A percentile compares a stretch with the other conserved stretches of the same genome.
These are phyloP conservation scores for Talaromyces sp. DNA, from an alignment of 2,329 filamentous ascomycete species.

Conservation along the genomic window DNA sequence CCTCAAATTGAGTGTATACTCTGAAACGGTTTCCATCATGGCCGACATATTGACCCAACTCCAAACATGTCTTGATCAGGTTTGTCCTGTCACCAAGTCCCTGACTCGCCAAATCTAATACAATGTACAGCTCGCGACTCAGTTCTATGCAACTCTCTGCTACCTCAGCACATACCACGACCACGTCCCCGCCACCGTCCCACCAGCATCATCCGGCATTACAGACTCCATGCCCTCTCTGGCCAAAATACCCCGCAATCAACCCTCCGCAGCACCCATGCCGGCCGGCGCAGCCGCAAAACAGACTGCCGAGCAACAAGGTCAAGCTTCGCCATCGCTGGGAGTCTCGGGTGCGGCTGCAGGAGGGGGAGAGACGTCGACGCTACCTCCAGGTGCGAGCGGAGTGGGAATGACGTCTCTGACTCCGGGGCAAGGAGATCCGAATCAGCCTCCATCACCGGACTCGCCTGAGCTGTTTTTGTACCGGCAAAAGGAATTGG, in stretches of 20 bases:
- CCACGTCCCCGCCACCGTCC: constrained; percentile 38
- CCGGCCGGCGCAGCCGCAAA: constrained; percentile 23
- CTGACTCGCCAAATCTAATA: not conserved
- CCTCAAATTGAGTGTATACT: not conserved
- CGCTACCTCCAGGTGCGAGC: constrained; percentile 19
- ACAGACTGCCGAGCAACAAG: constrained; percentile 21
- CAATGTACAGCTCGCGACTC: constrained; percentile 42
- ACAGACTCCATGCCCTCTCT: constrained; percentile 35
- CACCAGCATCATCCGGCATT: constrained; percentile 24
- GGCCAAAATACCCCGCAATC: constrained; percentile 42
- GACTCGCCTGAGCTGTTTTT: constrained; percentile 43
- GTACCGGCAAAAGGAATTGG: constrained; percentile 44
- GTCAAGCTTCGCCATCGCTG: constrained; percentile 11
- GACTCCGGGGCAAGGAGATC: constrained; percentile 27
- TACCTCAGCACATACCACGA: constrained; percentile 48
- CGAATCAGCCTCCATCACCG: constrained; percentile 35
- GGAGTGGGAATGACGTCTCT: constrained; percentile 20
- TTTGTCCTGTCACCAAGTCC: constrained; percentile 20
- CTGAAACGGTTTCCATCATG: constrained; percentile 26
- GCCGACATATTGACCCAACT: constrained; percentile 50
- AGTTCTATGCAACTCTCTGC: constrained; percentile 50
- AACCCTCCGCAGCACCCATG: constrained; percentile 33
- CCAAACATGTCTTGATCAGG: constrained; percentile 50
- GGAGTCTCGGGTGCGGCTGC: not conserved
- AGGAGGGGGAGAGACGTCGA: constrained; percentile 17